Conservation (phyloP, 2,329 filamentous ascomycete species). For the Diaporthe humulicola region DNA sequence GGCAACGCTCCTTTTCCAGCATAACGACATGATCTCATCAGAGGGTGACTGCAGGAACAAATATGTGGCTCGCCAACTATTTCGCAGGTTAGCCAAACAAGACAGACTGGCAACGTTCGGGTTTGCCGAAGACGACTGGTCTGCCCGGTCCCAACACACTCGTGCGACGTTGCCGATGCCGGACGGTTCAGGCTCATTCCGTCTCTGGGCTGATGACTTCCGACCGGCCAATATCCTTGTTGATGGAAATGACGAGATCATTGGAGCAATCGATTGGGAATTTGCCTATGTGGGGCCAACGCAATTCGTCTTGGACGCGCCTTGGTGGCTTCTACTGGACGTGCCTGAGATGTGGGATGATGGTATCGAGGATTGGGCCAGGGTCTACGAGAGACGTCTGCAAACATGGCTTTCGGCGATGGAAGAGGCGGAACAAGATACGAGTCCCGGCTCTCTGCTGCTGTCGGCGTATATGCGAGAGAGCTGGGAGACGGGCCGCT, state of each 20-base stretch:
- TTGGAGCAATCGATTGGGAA: slow-evolving; percentile 57
- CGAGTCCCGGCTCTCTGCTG: neutral
- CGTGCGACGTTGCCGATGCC: slow-evolving; percentile 27
- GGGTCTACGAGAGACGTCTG: slow-evolving; percentile 49
- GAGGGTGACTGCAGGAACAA: slow-evolving; percentile 58
- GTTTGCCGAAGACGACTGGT: slow-evolving; percentile 46
- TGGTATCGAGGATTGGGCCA: slow-evolving; percentile 49
- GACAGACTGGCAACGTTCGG: slow-evolving; percentile 47
- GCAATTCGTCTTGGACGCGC: slow-evolving; percentile 49
- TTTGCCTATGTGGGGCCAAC: slow-evolving; percentile 49
- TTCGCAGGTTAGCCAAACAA: slow-evolving; percentile 51
- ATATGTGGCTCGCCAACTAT: slow-evolving; percentile 55
- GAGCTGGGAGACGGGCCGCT: slow-evolving; percentile 41
- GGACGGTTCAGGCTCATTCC: slow-evolving; percentile 40
- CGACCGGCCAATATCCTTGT: slow-evolving; percentile 51
- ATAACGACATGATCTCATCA: slow-evolving; percentile 52
- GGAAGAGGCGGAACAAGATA: slow-evolving; percentile 46
- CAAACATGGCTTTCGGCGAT: slow-evolving; percentile 51
- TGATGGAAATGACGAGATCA: slow-evolving; percentile 45
- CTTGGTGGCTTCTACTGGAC: slow-evolving; percentile 53
- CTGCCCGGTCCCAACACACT: slow-evolving; percentile 40
- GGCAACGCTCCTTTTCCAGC: slow-evolving; percentile 54
- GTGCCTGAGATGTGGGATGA: slow-evolving; percentile 49
- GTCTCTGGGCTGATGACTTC: slow-evolving; percentile 52
- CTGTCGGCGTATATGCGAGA: slow-evolving; percentile 44